A percentile compares a stretch with the other conserved stretches of the same genome.
These are phyloP conservation scores for Candida neerlandica DNA, from an alignment of 1,139 yeast genomes.

Conservation along the genomic window DNA sequence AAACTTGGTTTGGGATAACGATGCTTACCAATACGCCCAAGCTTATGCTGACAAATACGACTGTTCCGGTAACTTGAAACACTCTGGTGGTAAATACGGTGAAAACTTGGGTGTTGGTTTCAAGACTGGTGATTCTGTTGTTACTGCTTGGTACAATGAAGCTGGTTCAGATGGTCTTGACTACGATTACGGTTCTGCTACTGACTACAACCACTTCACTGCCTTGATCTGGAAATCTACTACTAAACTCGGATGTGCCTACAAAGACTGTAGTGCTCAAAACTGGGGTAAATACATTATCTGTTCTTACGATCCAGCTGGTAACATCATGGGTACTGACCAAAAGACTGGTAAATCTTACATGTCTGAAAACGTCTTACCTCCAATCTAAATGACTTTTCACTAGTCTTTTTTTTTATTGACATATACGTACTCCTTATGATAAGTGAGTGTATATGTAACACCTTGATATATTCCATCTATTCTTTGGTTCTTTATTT, in stretches of 20 bases:
- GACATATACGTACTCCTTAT: not conserved
- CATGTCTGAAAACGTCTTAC: slow-evolving; percentile 8
- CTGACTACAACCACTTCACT: slow-evolving; percentile 60
- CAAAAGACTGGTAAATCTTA: slow-evolving; percentile 7
- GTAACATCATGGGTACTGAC: slow-evolving; percentile 35
- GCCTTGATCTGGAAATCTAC: slow-evolving; percentile 81
- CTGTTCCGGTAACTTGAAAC: slow-evolving; percentile 69
- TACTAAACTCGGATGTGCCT: slow-evolving; percentile 75
- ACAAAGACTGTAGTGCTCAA: slow-evolving; percentile 49
- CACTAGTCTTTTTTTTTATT: not conserved
- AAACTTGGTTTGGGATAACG: slow-evolving; percentile 63
- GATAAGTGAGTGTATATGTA: slow-evolving; percentile 5
- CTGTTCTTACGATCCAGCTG: slow-evolving; percentile 57
- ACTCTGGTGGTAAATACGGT: slow-evolving; percentile 81
- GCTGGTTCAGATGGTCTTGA: slow-evolving; percentile 29
- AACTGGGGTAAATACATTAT: slow-evolving; percentile 54
- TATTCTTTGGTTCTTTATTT: slow-evolving; percentile 1
- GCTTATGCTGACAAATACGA: slow-evolving; percentile 66
- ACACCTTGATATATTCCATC: not conserved
- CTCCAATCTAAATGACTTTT: slow-evolving; percentile 1
- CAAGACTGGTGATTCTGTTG: slow-evolving; percentile 54
- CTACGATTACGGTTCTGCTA: slow-evolving; percentile 52
- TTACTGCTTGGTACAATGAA: slow-evolving; percentile 85
- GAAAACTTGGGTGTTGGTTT: slow-evolving; percentile 87
- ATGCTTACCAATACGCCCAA: slow-evolving; percentile 68